Percentiles rank a stretch among this genome's conserved stretches.
Evolutionary conservation across 768 basidiomycete species (phyloP).

Genomic region (Suillus subaureus): DNA sequence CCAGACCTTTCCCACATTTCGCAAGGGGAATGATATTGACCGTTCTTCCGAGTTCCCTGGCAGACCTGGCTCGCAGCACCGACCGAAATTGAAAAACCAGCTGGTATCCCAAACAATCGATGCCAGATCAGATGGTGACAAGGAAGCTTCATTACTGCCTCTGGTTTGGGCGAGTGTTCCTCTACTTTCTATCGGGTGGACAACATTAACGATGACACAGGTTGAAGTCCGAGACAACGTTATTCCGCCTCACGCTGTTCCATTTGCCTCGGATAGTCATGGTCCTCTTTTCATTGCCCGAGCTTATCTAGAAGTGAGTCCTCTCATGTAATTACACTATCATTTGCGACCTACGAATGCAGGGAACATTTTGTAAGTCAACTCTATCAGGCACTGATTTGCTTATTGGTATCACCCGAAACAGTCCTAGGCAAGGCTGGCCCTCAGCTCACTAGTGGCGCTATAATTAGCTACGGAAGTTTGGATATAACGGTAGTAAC

Average conservation of each 20-base stretch:
- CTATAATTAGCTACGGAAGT: slow-evolving; percentile 23
- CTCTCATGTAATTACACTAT: neutral
- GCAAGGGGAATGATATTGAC: neutral
- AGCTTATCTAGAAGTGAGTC: slow-evolving; percentile 25
- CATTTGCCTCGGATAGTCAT: slow-evolving; percentile 23
- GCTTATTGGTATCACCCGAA: neutral
- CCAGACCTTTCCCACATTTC: neutral
- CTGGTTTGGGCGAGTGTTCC: slow-evolving; percentile 25
- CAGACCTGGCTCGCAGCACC: neutral
- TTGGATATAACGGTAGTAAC: slow-evolving; percentile 27
- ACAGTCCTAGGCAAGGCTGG: slow-evolving; percentile 30
- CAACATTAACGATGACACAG: slow-evolving; percentile 11
- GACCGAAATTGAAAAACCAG: neutral
- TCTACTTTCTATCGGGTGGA: neutral
- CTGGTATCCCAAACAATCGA: neutral
- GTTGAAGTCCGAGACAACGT: slow-evolving; percentile 31
- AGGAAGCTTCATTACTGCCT: slow-evolving; percentile 24
- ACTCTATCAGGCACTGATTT: neutral
- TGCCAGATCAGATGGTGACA: neutral
- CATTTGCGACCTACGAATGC: neutral
- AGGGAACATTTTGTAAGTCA: slow-evolving; percentile 31
- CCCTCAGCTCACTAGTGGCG: slow-evolving; percentile 27
- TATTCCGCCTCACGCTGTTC: slow-evolving; percentile 33
- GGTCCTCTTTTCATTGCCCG: slow-evolving; percentile 33
- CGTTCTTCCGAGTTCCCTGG: neutral